Conservation (phyloP, 257 asterid species). For the Solanum virginianum region DNA sequence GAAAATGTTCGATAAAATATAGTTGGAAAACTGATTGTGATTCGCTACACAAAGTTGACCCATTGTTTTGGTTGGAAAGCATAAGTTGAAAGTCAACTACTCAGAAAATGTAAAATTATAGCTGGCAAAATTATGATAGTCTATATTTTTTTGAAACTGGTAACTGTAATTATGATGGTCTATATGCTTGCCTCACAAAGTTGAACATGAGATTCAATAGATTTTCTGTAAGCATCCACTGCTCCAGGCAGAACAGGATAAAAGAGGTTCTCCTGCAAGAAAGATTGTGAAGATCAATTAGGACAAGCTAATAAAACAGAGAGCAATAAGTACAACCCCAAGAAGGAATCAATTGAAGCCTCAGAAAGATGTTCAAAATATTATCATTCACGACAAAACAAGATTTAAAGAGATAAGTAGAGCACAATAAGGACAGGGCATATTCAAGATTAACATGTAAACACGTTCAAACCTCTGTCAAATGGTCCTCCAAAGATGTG, state of each 20-base stretch:
- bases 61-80: neutral
- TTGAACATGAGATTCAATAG: constrained; percentile 46
- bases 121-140: neutral
- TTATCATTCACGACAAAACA: neutral
- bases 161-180: neutral
- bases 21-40: neutral
- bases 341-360: neutral
- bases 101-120: neutral
- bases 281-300: neutral
- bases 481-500: constrained; percentile 47
- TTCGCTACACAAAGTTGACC: neutral
- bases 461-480: constrained; percentile 47
- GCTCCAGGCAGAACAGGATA: constrained; percentile 61
- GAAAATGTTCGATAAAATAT: neutral
- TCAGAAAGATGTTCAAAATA: neutral
- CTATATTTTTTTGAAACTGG: neutral
- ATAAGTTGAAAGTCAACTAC: neutral
- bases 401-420: neutral
- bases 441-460: neutral
- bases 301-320: neutral
- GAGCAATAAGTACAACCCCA: neutral
- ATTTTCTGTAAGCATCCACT: constrained; percentile 50
- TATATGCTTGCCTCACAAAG: constrained; percentile 51
- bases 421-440: constrained; percentile 1
- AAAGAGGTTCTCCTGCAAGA: constrained; percentile 66